Evolutionary conservation across 2,329 filamentous ascomycete genomes (phyloP).

Genomic region (Amesomyces nigricolor): DNA sequence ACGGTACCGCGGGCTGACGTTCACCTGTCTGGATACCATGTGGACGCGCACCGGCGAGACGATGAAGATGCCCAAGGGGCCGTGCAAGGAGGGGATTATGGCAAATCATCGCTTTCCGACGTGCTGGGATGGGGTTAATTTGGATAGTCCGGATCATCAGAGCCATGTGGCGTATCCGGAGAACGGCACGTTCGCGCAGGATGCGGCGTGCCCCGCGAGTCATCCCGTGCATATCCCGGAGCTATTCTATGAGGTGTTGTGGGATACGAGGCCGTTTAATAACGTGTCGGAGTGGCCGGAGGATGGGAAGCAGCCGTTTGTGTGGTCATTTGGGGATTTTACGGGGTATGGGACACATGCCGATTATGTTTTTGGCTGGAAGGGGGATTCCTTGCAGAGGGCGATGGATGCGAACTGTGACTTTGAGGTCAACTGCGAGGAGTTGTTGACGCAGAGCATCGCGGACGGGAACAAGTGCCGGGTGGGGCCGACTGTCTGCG

Average conservation of each 20-base stretch:
- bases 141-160: conserved; percentile 43
- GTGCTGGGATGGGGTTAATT: conserved; percentile 51
- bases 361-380: conserved; percentile 23
- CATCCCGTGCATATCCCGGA: conserved; percentile 22
- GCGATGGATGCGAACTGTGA: conserved; percentile 23
- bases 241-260: conserved; percentile 22
- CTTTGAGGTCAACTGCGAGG: not conserved
- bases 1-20: conserved; percentile 17
- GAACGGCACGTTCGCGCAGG: conserved; percentile 17
- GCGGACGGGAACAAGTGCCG: conserved; percentile 8
- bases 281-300: conserved; percentile 17
- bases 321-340: conserved; percentile 22
- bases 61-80: conserved; percentile 17
- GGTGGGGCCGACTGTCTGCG: conserved; percentile 12
- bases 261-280: conserved; percentile 21
- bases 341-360: conserved; percentile 23
- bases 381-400: conserved; percentile 19
- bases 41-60: conserved; percentile 21
- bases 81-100: conserved; percentile 33
- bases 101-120: conserved; percentile 40
- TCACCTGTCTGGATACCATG: conserved; percentile 20
- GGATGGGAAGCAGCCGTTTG: conserved; percentile 20
- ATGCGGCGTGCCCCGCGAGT: conserved; percentile 15
- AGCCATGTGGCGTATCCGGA: conserved; percentile 42
- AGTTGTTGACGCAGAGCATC: conserved; percentile 16